Evolutionary conservation across 306 rosid species (phyloP), one percentile per base, ranked within the genome.

Genomic region (Crataegus laevigata): DNA sequence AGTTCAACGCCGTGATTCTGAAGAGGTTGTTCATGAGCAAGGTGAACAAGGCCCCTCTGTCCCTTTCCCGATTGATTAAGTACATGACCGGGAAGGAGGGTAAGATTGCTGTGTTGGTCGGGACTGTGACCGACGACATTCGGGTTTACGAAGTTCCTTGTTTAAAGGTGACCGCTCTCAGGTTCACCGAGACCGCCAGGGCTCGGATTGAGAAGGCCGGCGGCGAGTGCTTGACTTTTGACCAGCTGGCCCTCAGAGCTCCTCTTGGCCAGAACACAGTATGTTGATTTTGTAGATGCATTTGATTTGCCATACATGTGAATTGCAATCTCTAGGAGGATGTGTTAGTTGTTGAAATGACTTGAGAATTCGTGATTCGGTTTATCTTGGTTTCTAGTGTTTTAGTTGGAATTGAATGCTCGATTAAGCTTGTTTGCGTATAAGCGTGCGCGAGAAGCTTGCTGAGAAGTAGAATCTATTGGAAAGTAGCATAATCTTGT

Each of bases 1-100:
- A 59, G 0, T 90, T 90, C 89, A 88, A 85, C 58, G 83, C 83
- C 26, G 96, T 90, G 42, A 67, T 88, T 32, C 85, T 88, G 65
- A 88, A 84, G 77, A 83, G 96, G 42, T 88, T 90, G 28, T 88
- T 86, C 84, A 88, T 90, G 92, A 90, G 96, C 88, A 90, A 90
- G 84, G 89, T 84, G 67, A 90, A 90, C 85, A 90, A 81, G 79
- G 78, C 92, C 0, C 90, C 96, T 8, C 78, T 90, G 3, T 90
- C 92, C 4, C 92, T 90, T 47, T 90, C 96, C 40, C 74, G 90
- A 10, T 79, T 90, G 88, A 79, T 83, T 79, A 83, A 89, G 42
- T 90, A 8, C 85, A 84, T 38, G 78, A 58, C 82, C 72, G 89
- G 89, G 45, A 85, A 89, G 86, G 90, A 86, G 58, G 85, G 28